Evolutionary conservation across 1,139 yeast genomes (phyloP).

Genomic region (Scheffersomyces insectosa): DNA sequence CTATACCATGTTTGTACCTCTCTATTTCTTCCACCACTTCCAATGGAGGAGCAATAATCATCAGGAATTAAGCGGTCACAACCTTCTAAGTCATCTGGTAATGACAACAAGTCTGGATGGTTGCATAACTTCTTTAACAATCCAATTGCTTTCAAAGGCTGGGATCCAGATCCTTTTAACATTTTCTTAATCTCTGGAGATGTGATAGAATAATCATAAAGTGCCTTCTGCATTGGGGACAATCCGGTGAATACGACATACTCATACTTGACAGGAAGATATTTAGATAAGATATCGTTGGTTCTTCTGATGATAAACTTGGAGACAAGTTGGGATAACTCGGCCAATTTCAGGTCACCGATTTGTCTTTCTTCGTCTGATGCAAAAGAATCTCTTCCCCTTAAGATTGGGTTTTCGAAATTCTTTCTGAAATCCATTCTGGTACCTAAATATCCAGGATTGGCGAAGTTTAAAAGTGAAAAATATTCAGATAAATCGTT

Average conservation of each 20-base stretch:
- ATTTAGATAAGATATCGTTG: slow-evolving; percentile 89
- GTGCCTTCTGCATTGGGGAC: slow-evolving; percentile 70
- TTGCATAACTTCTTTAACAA: slow-evolving; percentile 85
- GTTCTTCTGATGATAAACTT: slow-evolving; percentile 93
- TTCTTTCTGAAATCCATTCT: slow-evolving; percentile 81
- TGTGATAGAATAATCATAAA: slow-evolving; percentile 75
- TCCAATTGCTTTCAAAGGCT: slow-evolving; percentile 90
- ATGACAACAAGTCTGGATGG: slow-evolving; percentile 81
- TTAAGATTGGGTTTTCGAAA: slow-evolving; percentile 75
- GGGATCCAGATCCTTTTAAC: slow-evolving; percentile 71
- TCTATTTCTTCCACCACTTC: slow-evolving; percentile 42
- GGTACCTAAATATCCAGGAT: slow-evolving; percentile 90
- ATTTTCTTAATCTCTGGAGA: slow-evolving; percentile 77
- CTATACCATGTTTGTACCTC: slow-evolving; percentile 62
- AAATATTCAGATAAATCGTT: slow-evolving; percentile 95
- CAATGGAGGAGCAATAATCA: slow-evolving; percentile 54
- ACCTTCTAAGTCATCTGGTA: slow-evolving; percentile 79
- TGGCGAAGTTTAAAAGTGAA: slow-evolving; percentile 86
- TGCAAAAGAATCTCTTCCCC: slow-evolving; percentile 90
- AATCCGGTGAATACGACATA: slow-evolving; percentile 90
- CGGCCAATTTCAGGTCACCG: slow-evolving; percentile 73
- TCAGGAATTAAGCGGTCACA: slow-evolving; percentile 67
- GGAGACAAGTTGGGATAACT: slow-evolving; percentile 76
- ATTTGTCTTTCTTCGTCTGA: slow-evolving; percentile 71
- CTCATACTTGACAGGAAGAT: slow-evolving; percentile 92